Conservation (phyloP, 805 yeast species). For the Cyberlindnera galapagoensis region DNA sequence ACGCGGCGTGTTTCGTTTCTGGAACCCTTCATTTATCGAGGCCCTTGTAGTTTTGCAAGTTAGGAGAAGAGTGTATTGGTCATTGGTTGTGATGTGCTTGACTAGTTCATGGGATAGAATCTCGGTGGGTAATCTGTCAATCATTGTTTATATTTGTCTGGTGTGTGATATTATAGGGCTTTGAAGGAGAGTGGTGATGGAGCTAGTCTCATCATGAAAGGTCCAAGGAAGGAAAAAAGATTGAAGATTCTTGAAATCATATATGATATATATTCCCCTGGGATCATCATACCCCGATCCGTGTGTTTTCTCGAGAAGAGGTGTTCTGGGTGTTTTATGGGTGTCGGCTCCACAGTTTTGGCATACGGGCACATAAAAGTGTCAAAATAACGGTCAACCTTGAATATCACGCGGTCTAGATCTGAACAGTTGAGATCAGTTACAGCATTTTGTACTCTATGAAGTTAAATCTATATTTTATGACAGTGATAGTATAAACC, state of each 20-base stretch:
- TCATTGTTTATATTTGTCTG: constrained; percentile 8
- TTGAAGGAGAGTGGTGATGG: not conserved
- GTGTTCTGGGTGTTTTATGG: constrained; percentile 1
- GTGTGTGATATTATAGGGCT: not conserved
- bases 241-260: no score
- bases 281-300: no score
- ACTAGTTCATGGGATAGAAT: constrained; percentile 15
- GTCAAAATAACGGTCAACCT: no score
- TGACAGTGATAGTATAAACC: no score
- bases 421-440: no score
- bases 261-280: no score
- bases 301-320: no score
- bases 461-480: no score
- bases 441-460: no score
- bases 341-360: no score
- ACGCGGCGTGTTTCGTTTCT: constrained; percentile 5
- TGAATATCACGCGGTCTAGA: no score
- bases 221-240: not conserved
- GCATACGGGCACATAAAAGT: no score
- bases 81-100: constrained; percentile 12
- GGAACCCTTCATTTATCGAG: constrained; percentile 14
- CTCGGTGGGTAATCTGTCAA: constrained; percentile 20
- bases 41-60: constrained; percentile 16
- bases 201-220: not conserved
- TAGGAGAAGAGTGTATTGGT: constrained; percentile 16